Evolutionary conservation across 768 basidiomycete species (phyloP).

Genomic region (Auriscalpium microsporum): DNA sequence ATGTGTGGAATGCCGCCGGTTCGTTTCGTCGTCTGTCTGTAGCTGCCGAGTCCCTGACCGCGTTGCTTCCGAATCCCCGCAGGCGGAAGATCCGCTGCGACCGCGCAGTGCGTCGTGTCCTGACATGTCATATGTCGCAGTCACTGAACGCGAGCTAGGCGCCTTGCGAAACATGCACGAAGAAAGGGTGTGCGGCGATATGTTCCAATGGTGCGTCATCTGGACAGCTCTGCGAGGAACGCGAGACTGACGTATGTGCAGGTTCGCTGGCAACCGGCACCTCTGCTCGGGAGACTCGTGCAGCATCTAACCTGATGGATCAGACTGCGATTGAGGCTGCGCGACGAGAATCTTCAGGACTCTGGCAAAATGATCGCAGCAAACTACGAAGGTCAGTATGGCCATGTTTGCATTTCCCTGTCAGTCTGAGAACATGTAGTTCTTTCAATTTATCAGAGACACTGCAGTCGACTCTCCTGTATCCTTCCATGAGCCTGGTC

Average conservation of each 20-base stretch:
- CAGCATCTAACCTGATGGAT: too few relatives aligned
- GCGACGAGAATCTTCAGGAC: too few relatives aligned
- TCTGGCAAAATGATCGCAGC: too few relatives aligned
- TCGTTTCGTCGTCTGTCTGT: conserved; percentile 2
- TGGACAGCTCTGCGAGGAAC: background rate
- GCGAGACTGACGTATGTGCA: conserved; percentile 14
- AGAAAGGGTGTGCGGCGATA: conserved; percentile 64
- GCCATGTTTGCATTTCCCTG: too few relatives aligned
- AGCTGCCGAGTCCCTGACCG: background rate
- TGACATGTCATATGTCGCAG: background rate
- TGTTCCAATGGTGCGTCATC: conserved; percentile 60
- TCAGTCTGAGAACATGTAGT: too few relatives aligned
- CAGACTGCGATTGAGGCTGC: too few relatives aligned
- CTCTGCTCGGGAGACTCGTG: too few relatives aligned
- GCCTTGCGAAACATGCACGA: conserved; percentile 72
- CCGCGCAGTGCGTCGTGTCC: conserved; percentile 37
- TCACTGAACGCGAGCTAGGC: conserved; percentile 32
- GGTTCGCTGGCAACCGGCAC: conserved; percentile 44
- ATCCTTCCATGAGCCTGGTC: too few relatives aligned
- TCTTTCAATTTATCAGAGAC: too few relatives aligned
- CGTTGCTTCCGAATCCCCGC: conserved; percentile 17
- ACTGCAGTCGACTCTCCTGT: too few relatives aligned
- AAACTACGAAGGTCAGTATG: too few relatives aligned
- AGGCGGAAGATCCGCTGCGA: conserved; percentile 62
- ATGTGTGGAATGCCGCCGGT: conserved; percentile 32